Evolutionary conservation across 768 basidiomycete genomes (phyloP).

Genomic region (Podaxis sp.): DNA sequence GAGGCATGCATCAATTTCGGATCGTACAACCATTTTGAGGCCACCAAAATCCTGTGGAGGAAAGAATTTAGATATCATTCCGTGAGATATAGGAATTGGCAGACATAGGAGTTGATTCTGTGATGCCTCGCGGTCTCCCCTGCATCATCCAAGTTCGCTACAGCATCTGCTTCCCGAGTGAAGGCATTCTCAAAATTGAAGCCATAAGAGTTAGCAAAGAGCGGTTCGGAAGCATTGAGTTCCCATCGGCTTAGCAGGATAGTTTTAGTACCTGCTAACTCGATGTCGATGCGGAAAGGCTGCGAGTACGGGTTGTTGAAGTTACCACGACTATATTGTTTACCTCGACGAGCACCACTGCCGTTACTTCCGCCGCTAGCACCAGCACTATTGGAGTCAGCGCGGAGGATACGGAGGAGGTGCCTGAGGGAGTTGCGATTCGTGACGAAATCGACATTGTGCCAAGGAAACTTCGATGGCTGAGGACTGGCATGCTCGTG

Average conservation of each 20-base stretch:
- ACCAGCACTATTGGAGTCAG: neutral
- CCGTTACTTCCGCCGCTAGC: conserved; percentile 21
- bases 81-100: neutral
- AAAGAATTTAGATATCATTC: neutral
- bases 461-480: conserved; percentile 27
- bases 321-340: neutral
- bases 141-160: conserved; percentile 25
- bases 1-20: conserved; percentile 27
- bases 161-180: conserved; percentile 26
- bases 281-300: conserved; percentile 59
- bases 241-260: conserved; percentile 55
- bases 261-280: conserved; percentile 51
- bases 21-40: conserved; percentile 28
- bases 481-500: neutral
- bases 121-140: conserved; percentile 49
- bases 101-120: conserved; percentile 53
- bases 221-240: conserved; percentile 25
- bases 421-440: conserved; percentile 61
- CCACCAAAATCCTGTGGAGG: conserved; percentile 18
- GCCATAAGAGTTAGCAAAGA: conserved; percentile 39
- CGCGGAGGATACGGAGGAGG: conserved; percentile 48
- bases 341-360: neutral
- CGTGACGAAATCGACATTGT: conserved; percentile 41
- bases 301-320: neutral
- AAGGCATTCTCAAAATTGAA: conserved; percentile 51